Percentiles rank a stretch among this genome's conserved stretches.
These are phyloP conservation scores for Usnea hakonensis DNA, from an alignment of 495 filamentous ascomycete genomes.

Conservation along the genomic window DNA sequence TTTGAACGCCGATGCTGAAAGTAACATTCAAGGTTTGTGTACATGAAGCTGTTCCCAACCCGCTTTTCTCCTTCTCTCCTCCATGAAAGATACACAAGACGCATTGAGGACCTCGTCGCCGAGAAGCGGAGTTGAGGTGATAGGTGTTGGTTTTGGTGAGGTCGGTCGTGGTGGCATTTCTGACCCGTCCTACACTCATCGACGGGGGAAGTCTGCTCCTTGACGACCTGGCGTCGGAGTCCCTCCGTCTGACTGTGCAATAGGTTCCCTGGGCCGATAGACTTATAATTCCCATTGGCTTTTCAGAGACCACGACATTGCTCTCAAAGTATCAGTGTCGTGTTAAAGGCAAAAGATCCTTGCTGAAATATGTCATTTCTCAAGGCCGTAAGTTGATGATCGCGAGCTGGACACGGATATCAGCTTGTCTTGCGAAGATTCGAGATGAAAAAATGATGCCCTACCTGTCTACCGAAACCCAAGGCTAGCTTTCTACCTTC, in stretches of 20 bases:
- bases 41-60: not conserved
- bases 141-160: not conserved
- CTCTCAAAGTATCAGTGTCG: not conserved
- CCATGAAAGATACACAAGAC: not conserved
- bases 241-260: not conserved
- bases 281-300: not conserved
- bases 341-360: not conserved
- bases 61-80: not conserved
- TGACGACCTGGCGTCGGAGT: not conserved
- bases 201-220: not conserved
- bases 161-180: not conserved
- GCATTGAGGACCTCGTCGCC: not conserved
- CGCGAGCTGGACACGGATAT: slow-evolving; percentile 2
- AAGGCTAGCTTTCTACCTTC: slow-evolving; percentile 69
- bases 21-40: not conserved
- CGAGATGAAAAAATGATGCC: slow-evolving; percentile 21
- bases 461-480: slow-evolving; percentile 61
- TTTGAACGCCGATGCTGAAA: not conserved
- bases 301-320: not conserved
- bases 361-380: not conserved
- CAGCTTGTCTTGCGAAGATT: not conserved
- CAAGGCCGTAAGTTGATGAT: slow-evolving; percentile 15
- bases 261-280: not conserved
- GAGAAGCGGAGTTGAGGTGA: not conserved
- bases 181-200: not conserved